Evolutionary conservation across 495 filamentous ascomycete genomes (phyloP).

Genomic region (Annulohypoxylon nitens): DNA sequence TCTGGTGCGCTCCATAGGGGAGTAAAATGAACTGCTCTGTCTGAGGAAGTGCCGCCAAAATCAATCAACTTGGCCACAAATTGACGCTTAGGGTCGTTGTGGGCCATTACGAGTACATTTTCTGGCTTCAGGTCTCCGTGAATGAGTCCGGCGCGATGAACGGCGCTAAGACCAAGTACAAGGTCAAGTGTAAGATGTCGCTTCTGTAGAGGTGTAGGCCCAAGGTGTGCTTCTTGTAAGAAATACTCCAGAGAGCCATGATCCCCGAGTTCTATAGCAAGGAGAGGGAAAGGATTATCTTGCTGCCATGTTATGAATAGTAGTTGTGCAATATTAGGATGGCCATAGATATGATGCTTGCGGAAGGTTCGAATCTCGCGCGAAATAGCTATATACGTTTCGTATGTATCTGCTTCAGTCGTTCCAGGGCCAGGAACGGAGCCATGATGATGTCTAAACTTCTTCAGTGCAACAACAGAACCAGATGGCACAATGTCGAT

Average conservation of each 20-base stretch:
- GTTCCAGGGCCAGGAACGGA: no score
- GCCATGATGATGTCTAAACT: not conserved
- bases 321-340: conserved; percentile 3
- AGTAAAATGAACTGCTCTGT: no score
- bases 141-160: not conserved
- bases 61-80: conserved; percentile 3
- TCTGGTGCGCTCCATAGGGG: no score
- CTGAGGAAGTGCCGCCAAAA: not conserved
- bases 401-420: not conserved
- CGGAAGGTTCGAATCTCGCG: not conserved
- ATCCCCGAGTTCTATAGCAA: not conserved
- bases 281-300: not conserved
- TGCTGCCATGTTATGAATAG: not conserved
- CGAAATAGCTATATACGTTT: not conserved
- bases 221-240: not conserved
- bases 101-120: not conserved
- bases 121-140: conserved; percentile 6
- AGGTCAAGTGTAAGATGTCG: not conserved
- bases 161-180: conserved; percentile 8
- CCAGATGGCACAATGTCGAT: not conserved
- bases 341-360: not conserved
- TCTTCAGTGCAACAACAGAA: not conserved
- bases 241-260: conserved; percentile 5
- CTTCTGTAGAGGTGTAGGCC: not conserved
- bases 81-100: not conserved